Evolutionary conservation across 2,329 filamentous ascomycete species (phyloP), one percentile per base, ranked within the genome.

Genomic region (Xylariaceae sp.): DNA sequence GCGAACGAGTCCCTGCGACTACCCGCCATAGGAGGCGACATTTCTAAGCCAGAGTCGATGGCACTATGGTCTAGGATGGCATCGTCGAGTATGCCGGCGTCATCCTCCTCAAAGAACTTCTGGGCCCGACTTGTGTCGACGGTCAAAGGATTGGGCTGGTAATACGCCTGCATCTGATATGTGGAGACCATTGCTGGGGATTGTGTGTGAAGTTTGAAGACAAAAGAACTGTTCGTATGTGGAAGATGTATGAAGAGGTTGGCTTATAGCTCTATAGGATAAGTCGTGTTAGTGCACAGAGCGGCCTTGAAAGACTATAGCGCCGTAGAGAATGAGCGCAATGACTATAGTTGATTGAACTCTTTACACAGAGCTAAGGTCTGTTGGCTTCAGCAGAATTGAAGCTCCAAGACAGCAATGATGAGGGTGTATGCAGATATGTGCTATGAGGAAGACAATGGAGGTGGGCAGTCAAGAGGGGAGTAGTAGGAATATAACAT

Each of bases 1-100:
- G 80, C 82, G 69, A 87, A 87, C 1, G 86, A 88, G 60, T 87
- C 85, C 73, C 85, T 79, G 67, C 85, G 79, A 78, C 84, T 87
- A 68, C 80, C 81, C 63, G 78, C 78, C 82, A 87, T 85, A 65
- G 80, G 80, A 34, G 85, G 85, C 48, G 85, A 87, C 75, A 87
- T 81, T 65, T 87, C 85, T 53, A 87, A 74, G 49, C 81, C 82
- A 6, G 84, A 87, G 73, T 87, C 85, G 64, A 87, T 72, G 47
- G 77, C 78, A 71, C 75, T 82, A 71, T 83, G 81, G 65, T 87
- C 85, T 63, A 87, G 76, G 68, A 85, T 81, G 72, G 76, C 78
- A 54, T 87, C 84, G 76, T 87, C 85, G 64, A 87, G 74, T 67
- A 84, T 82, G 73, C 78, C 81, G 65, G 77, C 78, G 71, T 86